Evolutionary conservation across 371 early-diverging fungal species (phyloP).

Genomic region (Funneliformis caledonium): DNA sequence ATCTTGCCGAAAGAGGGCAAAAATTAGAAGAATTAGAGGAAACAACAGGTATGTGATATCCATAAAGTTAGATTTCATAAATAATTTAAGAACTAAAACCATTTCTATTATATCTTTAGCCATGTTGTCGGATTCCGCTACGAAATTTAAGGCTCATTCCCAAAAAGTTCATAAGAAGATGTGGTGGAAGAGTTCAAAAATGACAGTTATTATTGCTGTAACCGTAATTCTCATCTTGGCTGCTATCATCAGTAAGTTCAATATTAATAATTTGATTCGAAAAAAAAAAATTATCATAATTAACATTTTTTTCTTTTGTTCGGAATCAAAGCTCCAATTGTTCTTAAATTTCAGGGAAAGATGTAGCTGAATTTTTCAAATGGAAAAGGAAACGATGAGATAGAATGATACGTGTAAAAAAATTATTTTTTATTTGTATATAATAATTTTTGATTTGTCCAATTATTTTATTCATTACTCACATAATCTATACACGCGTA

Average conservation of each 20-base stretch:
- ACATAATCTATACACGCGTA: not conserved
- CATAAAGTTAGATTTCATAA: not conserved
- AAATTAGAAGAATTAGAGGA: conserved; percentile 28
- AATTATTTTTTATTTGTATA: not conserved
- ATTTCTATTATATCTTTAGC: not conserved
- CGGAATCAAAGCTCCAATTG: not conserved
- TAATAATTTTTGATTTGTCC: not conserved
- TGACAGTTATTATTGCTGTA: conserved; percentile 20
- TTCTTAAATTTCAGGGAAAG: conserved; percentile 22
- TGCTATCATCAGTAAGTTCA: conserved; percentile 19
- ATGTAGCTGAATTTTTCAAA: too few relatives aligned
- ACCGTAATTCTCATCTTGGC: conserved; percentile 2
- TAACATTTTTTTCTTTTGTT: not conserved
- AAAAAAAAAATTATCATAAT: not conserved
- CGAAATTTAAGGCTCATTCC: not conserved
- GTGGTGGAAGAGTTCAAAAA: conserved; percentile 38
- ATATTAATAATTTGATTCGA: not conserved
- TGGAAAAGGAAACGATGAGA: too few relatives aligned
- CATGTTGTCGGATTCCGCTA: conserved; percentile 6
- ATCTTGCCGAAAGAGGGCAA: not conserved
- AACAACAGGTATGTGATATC: not conserved
- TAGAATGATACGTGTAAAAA: too few relatives aligned
- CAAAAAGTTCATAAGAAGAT: conserved; percentile 14
- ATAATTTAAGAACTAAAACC: not conserved
- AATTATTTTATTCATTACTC: not conserved